These are phyloP conservation scores for Sechiopsis laciniata DNA, from an alignment of 306 rosid genomes.

Conservation along the genomic window DNA sequence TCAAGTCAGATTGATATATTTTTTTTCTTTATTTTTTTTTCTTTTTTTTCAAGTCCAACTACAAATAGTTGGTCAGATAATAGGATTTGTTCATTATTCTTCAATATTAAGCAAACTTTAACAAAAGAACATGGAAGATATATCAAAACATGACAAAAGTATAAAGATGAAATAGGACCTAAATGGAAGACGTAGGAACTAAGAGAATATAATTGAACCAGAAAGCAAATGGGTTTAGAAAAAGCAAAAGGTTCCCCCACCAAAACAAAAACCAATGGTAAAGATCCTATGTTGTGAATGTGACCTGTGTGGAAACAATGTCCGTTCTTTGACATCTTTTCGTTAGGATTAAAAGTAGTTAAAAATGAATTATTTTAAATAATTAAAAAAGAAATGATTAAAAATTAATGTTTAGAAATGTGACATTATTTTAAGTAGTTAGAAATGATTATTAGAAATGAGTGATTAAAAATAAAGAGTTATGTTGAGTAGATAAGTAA, in stretches of 20 bases:
- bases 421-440: no score
- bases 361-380: no score
- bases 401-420: no score
- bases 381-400: no score
- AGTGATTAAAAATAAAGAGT: no score
- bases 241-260: slow-evolving; percentile 20
- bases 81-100: not conserved
- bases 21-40: no score
- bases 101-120: not conserved
- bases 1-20: no score
- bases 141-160: not conserved
- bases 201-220: not conserved
- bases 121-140: not conserved
- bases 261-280: slow-evolving; percentile 21
- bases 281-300: slow-evolving; percentile 32
- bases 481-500: no score
- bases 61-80: not conserved
- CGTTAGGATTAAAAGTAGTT: no score
- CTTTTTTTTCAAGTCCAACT: not conserved
- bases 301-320: slow-evolving; percentile 40
- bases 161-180: not conserved
- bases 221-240: slow-evolving; percentile 25
- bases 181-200: not conserved
- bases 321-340: slow-evolving; percentile 40
- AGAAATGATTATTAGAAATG: no score